Conservation (phyloP, 768 basidiomycete genomes). For the Tylopilus vinaceipallidus region DNA sequence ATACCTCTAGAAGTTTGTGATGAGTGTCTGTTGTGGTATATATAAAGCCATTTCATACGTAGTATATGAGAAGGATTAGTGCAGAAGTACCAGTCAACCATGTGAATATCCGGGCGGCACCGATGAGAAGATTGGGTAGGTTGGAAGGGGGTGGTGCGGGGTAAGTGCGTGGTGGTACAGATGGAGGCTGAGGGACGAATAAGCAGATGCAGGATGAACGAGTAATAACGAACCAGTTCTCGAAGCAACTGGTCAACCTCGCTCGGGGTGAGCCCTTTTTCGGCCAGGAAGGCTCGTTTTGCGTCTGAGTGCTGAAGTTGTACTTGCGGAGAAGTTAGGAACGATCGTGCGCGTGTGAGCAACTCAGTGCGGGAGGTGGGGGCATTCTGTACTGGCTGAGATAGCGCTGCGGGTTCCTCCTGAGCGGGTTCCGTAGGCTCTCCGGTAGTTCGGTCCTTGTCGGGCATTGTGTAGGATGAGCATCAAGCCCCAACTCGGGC, state of each 20-base stretch:
- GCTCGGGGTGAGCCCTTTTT: slow-evolving; percentile 62
- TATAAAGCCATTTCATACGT: slow-evolving; percentile 43
- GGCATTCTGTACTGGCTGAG: slow-evolving; percentile 2
- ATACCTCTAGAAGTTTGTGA: slow-evolving; percentile 47
- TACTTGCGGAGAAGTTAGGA: slow-evolving; percentile 66
- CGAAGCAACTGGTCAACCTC: slow-evolving; percentile 62
- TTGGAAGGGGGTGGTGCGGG: slow-evolving; percentile 68
- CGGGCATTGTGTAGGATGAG: slow-evolving; percentile 14
- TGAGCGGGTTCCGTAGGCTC: neutral
- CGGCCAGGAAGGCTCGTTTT: slow-evolving; percentile 63
- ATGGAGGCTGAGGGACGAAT: slow-evolving; percentile 36
- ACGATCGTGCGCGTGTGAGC: slow-evolving; percentile 55
- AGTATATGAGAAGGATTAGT: slow-evolving; percentile 57
- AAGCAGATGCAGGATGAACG: slow-evolving; percentile 2
- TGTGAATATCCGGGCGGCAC: slow-evolving; percentile 53
- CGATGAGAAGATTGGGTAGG: slow-evolving; percentile 64
- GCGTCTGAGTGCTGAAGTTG: slow-evolving; percentile 51
- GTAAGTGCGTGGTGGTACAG: slow-evolving; percentile 70
- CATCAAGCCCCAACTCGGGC: too few relatives aligned
- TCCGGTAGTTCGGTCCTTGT: neutral
- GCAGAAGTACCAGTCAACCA: slow-evolving; percentile 71
- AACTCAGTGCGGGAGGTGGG: slow-evolving; percentile 38
- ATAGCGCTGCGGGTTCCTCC: neutral
- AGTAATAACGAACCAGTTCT: slow-evolving; percentile 45
- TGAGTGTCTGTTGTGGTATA: slow-evolving; percentile 4